Evolutionary conservation across 768 basidiomycete species (phyloP), one percentile per base, ranked within the genome.

Genomic region (Mycena galericulata): DNA sequence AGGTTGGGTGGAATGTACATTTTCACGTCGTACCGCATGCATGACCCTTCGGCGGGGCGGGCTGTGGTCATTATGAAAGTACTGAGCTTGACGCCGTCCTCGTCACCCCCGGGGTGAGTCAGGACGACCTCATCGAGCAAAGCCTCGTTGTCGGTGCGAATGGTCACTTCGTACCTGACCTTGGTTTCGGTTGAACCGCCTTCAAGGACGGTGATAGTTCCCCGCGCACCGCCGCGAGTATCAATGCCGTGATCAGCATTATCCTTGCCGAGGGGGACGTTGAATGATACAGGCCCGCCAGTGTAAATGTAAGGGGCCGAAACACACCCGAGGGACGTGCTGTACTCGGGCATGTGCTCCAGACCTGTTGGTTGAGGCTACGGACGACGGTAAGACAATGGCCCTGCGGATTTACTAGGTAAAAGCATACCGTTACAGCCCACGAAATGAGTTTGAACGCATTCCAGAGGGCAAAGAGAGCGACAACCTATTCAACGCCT

Each of bases 11-110:
- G 90, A 32, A 89, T 75, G 70, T 79, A 83, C 72, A 89, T 76
- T 29, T 79, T 83, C 62, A 87, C 76, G 75, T 89, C 89, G 75
- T 82, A 90, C 47, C 88, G 86, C 72, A 88, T 82, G 79, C 89
- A 90, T 22, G 78, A 65, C 3, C 66, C 65, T 26, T 69, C 65
- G 41, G 69, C 66, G 62, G 77, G 53, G 15, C 65, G 55, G 1
- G 85, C 81, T 8, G 85, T 86, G 17, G 75, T 64, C 26, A 89
- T 74, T 49, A 77, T 71, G 36, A 86, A 50, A 27, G 79, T 79
- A 73, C 85, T 85, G 67, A 74, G 73, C 24, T 72, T 67, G 46
- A 82, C 69, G 7, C 70, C 73, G 34, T 75, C 74, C 8, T 80
- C 76, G 30, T 80, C 75, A 17, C 72, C 72, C 2, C 81, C 74